Conservation (phyloP, 2,329 filamentous ascomycete species). For the Apiospora sp. region DNA sequence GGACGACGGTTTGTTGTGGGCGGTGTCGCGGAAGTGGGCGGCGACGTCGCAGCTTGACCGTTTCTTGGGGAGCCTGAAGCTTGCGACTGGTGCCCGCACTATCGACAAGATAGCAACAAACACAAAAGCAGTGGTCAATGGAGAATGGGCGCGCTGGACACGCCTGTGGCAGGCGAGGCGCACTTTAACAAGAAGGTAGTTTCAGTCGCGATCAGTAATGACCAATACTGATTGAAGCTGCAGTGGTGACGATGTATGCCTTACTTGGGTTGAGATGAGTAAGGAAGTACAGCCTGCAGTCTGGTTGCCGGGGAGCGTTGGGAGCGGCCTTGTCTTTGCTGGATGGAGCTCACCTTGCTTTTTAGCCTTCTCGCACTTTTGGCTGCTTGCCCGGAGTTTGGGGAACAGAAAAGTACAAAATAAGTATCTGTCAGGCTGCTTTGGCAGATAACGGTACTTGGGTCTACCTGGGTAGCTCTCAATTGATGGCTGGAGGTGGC, state of each 20-base stretch:
- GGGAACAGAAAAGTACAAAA: not conserved
- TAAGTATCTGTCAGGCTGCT: not conserved
- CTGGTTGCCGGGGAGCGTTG: conserved; percentile 20
- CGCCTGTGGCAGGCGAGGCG: conserved; percentile 11
- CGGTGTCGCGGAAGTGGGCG: not conserved
- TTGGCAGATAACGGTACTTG: not conserved
- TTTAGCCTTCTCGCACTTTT: not conserved
- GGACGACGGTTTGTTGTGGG: not conserved
- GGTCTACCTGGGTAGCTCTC: not conserved
- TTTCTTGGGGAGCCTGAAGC: conserved; percentile 12
- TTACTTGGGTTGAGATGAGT: conserved; percentile 1
- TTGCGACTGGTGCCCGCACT: conserved; percentile 19
- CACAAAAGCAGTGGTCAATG: not conserved
- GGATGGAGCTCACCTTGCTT: not conserved
- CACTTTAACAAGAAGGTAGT: not conserved
- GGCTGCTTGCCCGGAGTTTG: not conserved
- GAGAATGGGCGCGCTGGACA: not conserved
- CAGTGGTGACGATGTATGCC: conserved; percentile 7
- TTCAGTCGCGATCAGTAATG: not conserved
- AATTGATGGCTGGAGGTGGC: conserved; percentile 6
- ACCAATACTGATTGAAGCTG: conserved; percentile 9
- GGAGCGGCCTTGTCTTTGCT: not conserved
- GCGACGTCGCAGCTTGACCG: not conserved
- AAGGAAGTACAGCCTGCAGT: conserved; percentile 2
- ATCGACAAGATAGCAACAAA: not conserved